Conservation (phyloP, 2,329 filamentous ascomycete genomes). For the Cadophora sp. region DNA sequence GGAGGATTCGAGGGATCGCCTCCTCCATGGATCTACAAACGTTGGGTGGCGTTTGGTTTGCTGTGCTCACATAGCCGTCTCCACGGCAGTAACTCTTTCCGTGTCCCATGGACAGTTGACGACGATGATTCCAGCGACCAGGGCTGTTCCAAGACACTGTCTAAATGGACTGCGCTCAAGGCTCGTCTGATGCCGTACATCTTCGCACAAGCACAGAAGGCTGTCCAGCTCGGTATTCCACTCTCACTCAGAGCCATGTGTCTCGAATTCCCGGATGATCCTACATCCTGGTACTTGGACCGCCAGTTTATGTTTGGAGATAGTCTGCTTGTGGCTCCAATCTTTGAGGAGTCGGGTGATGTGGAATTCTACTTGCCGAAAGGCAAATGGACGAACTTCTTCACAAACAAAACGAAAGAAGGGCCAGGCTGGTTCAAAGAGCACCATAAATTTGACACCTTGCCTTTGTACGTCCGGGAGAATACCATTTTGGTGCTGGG, state of each 20-base stretch:
- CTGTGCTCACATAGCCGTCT: conserved; percentile 65
- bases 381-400: conserved; percentile 58
- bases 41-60: conserved; percentile 69
- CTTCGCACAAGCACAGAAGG: conserved; percentile 57
- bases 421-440: conserved; percentile 55
- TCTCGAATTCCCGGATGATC: conserved; percentile 65
- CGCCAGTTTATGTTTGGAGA: conserved; percentile 67
- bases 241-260: conserved; percentile 63
- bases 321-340: conserved; percentile 62
- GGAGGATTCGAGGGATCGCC: conserved; percentile 68
- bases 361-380: conserved; percentile 63
- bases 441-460: conserved; percentile 54
- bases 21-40: conserved; percentile 65
- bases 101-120: conserved; percentile 69
- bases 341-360: conserved; percentile 62
- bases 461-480: conserved; percentile 54
- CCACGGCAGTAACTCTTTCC: conserved; percentile 65
- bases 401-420: conserved; percentile 49
- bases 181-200: conserved; percentile 65
- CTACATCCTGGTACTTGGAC: conserved; percentile 63
- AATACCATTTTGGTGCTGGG: conserved; percentile 45
- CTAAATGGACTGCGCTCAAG: conserved; percentile 53
- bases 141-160: conserved; percentile 58
- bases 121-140: conserved; percentile 56
- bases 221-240: conserved; percentile 57